Base-by-base conservation (phyloP, 1,284 basidiomycete species). In the Heliocybe sulcata region DNA sequence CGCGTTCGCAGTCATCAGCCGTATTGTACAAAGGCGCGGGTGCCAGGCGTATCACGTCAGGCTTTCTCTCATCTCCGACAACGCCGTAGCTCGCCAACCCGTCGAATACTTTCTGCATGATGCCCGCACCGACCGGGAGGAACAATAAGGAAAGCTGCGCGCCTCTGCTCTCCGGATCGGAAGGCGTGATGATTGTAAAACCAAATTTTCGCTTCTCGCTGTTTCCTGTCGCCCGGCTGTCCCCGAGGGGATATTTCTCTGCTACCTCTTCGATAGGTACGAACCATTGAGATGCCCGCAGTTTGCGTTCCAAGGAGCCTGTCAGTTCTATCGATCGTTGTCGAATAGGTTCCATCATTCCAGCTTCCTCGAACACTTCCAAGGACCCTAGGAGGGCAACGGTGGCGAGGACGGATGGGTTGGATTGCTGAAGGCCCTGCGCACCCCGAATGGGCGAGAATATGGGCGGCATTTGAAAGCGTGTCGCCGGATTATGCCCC, bases 341-440 rank as follows among this genome's bases (percentile, higher is more conserved):
- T 33, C 92, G 77, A 35, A 96, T 66, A 16, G 80, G 72, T 10
- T 61, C 63, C 73, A 95, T 87, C 71, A 89, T 87, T 35, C 90
- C 90, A 4, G 78, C 86, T 62, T 81, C 77, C 61, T 87, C 77
- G 72, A 96, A 90, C n/a, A 91, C 69, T 65, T 89, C 79, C 26
- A 97, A 77, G 38, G 91, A 86, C 2, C 92, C 91, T 22, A 93
- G 76, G 8, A 97, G 79, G 2, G 92, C 80, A 55, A 86, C 87
- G 1, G 90, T 80, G 50, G 86, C 82, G 56, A 99, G 75, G 42
- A 91, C 83, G 56, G 85, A 87, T 2, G 96, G 94, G 72, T 97
- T 98, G 26, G 94, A 97, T 68, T 95, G 89, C 67, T 98, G 94
- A 75, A 91, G 98, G 29, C 95, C 95, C 66, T 93, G 90, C 1